A percentile compares a stretch with the other conserved stretches of the same genome.
Evolutionary conservation across 2,329 filamentous ascomycete genomes (phyloP).

Genomic region (Pseudocercospora crystallina): DNA sequence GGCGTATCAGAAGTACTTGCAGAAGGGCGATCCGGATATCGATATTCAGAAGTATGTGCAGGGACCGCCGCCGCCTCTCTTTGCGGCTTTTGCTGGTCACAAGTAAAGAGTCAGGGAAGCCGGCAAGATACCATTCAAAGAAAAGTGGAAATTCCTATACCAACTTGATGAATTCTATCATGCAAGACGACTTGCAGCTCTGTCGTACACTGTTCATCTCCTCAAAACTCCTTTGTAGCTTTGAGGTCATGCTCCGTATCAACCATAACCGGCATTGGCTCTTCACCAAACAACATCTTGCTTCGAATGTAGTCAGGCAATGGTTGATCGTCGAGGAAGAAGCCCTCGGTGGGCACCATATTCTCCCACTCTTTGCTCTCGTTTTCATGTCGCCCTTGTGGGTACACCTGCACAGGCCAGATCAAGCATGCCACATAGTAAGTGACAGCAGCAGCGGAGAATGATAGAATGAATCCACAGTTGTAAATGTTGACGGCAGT

Average conservation of each 20-base stretch:
- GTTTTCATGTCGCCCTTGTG: conserved; percentile 10
- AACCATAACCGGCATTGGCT: conserved; percentile 1
- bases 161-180: too few species aligned
- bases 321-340: conserved; percentile 23
- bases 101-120: too few species aligned
- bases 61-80: too few species aligned
- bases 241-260: not conserved
- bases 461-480: conserved; percentile 24
- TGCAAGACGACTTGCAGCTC: too few species aligned
- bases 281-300: conserved; percentile 20
- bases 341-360: conserved; percentile 25
- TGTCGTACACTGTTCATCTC: too few species aligned
- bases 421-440: conserved; percentile 19
- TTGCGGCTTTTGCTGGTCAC: too few species aligned
- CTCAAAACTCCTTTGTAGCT: not conserved
- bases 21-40: conserved; percentile 35
- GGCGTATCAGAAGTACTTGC: conserved; percentile 32
- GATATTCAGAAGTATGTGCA: conserved; percentile 24
- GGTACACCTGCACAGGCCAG: conserved; percentile 24
- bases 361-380: conserved; percentile 21
- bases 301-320: conserved; percentile 18
- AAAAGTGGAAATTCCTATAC: too few species aligned
- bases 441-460: conserved; percentile 14
- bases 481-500: conserved; percentile 26
- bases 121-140: too few species aligned